phyloP scores from a whole-genome alignment of 495 filamentous ascomycete species.

The Podospora comata region DNA sequence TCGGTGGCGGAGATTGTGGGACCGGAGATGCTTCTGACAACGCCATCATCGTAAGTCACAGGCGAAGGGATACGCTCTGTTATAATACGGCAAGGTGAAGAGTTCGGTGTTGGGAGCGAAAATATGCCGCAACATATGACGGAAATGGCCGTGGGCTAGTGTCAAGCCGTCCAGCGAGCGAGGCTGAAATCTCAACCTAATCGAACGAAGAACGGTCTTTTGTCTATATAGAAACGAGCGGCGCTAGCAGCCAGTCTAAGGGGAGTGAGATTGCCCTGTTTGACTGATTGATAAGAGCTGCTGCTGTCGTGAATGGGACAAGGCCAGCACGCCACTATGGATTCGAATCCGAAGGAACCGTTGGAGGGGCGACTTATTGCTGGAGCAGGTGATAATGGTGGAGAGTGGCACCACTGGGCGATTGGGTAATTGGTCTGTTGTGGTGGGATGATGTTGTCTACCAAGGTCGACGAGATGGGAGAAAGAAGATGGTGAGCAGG shows the following conservation, averaged over 20 bases:
- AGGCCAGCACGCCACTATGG: conserved; percentile 14
- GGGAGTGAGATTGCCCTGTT: conserved; percentile 1
- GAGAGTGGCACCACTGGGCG: conserved; percentile 1
- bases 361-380: background rate
- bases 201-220: background rate
- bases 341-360: background rate
- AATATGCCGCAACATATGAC: background rate
- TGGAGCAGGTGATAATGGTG: background rate
- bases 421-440: background rate
- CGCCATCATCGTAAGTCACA: conserved; percentile 17
- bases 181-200: background rate
- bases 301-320: background rate
- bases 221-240: background rate
- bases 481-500: background rate
- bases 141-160: background rate
- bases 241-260: background rate
- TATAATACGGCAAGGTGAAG: background rate
- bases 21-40: conserved; percentile 19
- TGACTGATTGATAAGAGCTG: background rate
- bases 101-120: background rate
- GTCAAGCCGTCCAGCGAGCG: background rate
- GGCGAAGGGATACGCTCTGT: background rate
- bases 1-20: conserved; percentile 13
- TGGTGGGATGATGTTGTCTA: background rate
- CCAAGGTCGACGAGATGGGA: background rate